Base-by-base conservation (phyloP, 352 stramenopile genomes). In the Poterioochromonas sp. region DNA sequence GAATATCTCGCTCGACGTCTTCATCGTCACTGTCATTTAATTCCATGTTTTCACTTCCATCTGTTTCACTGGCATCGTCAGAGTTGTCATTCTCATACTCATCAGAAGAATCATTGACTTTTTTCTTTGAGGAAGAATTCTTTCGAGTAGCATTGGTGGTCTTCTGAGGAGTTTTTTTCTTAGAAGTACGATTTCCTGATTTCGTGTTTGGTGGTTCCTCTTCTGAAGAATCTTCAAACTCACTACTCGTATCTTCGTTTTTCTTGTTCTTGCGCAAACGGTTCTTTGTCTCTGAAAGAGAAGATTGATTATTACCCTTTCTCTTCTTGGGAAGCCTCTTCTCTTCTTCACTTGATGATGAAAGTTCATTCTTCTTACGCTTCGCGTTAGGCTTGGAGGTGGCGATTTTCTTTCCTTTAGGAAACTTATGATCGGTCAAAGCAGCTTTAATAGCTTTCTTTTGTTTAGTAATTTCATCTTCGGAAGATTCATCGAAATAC, bases 131-230 rank as follows among this genome's bases (percentile, higher is more conserved):
- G n/a, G n/a, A n/a, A n/a, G n/a, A n/a, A n/a, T n/a, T n/a, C n/a
- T n/a, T n/a, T n/a, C n/a, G n/a, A n/a, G n/a, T n/a, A n/a, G n/a
- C n/a, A n/a, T n/a, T n/a, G n/a, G n/a, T n/a, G n/a, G n/a, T n/a
- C n/a, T n/a, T n/a, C n/a, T n/a, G n/a, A n/a, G n/a, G n/a, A n/a
- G n/a, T n/a, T n/a, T n/a, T n/a, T n/a, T n/a, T n/a, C n/a, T 39
- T 64, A 43, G 77, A 68, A 40, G 86, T 49, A 37, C 82, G 84
- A 60, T 84, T n/a, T 63, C 73, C 35, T 80, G 88, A 82, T 60
- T 89, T 86, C 37, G 82, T 79, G 34, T 68, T 73, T 41, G 83
- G 73, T 68, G 88, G n/a, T n/a, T n/a, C n/a, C n/a, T n/a, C n/a
- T n/a, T n/a, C n/a, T n/a, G n/a, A n/a, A n/a, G n/a, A n/a, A n/a